Conservation (phyloP, 2,329 filamentous ascomycete genomes). For the Dactylellina haptotyla region DNA sequence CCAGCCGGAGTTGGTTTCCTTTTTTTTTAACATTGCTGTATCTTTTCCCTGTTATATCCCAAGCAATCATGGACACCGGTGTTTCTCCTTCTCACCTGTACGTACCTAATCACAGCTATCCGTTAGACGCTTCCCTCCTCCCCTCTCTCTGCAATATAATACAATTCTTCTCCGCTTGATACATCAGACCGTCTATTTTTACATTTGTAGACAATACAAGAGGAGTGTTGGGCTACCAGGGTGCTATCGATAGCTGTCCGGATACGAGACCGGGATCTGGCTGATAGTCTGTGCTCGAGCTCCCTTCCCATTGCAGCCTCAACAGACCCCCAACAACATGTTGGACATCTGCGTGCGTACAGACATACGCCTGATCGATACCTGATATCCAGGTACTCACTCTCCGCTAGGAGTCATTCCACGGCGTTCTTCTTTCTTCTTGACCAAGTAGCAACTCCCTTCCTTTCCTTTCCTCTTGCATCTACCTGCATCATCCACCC, state of each 20-base stretch:
- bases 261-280: background rate
- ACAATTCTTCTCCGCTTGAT: background rate
- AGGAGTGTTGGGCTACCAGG: constrained; percentile 24
- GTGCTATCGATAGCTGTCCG: constrained; percentile 48
- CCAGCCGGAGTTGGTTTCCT: constrained; percentile 42
- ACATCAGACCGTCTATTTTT: background rate
- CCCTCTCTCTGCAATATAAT: background rate
- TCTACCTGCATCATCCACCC: constrained; percentile 2
- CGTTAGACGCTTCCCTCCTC: background rate
- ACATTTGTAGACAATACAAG: constrained; percentile 6
- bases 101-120: constrained; percentile 16
- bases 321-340: constrained; percentile 30
- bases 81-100: constrained; percentile 26
- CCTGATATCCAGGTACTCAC: no score
- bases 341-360: no score
- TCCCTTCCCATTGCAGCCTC: background rate
- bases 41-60: constrained; percentile 20
- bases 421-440: background rate
- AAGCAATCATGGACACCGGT: constrained; percentile 38
- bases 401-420: no score
- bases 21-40: constrained; percentile 17
- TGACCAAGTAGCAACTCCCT: no score
- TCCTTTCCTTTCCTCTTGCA: background rate
- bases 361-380: no score
- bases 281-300: background rate